A percentile compares a stretch with the other conserved stretches of the same genome.
Conservation (phyloP, 345 rosid genomes). For the Salix brachista region DNA sequence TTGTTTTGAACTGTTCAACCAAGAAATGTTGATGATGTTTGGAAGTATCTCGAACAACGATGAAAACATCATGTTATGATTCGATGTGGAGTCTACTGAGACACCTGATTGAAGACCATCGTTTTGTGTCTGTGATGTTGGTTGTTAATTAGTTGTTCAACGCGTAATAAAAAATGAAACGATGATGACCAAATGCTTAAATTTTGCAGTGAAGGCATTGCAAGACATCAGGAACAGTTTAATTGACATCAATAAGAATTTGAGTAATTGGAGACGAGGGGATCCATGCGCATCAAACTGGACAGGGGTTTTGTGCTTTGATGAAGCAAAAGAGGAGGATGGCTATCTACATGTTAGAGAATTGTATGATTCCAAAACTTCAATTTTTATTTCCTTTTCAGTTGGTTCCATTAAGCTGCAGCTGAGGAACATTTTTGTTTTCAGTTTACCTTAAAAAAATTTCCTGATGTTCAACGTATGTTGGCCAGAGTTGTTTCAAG, state of each 20-base stretch:
- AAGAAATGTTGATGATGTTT: background rate
- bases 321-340: conserved; percentile 50
- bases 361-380: conserved; percentile 43
- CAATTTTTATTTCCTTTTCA: background rate
- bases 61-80: background rate
- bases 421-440: background rate
- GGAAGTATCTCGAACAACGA: background rate
- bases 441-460: background rate
- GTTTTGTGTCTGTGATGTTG: background rate
- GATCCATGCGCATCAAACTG: conserved; percentile 86
- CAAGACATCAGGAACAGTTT: conserved; percentile 46
- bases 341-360: conserved; percentile 76
- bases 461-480: background rate
- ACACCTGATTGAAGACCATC: background rate
- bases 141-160: background rate
- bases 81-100: background rate
- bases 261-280: conserved; percentile 71
- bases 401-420: background rate
- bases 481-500: background rate
- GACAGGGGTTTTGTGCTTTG: conserved; percentile 85
- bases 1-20: background rate
- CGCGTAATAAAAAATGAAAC: background rate
- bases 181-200: background rate
- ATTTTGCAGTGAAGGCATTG: conserved; percentile 66
- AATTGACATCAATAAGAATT: conserved; percentile 50